Conservation (phyloP, 208 protist genomes). For the Crithidia acanthocephali region DNA sequence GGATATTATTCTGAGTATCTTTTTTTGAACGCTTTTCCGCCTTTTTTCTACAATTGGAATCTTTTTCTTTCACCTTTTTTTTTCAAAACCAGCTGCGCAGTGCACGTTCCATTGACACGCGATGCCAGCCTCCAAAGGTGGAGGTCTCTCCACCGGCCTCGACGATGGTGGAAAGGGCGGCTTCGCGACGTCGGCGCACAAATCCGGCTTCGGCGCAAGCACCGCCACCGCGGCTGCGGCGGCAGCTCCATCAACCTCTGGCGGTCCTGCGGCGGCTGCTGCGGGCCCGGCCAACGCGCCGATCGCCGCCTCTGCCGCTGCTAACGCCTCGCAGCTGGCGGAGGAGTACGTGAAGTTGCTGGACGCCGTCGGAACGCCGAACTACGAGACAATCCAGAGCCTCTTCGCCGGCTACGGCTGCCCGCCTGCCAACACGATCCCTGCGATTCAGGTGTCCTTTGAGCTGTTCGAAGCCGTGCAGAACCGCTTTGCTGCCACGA, state of each 20-base stretch:
- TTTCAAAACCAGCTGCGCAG: too few relatives aligned
- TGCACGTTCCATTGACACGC: too few relatives aligned
- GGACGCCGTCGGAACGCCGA: constrained; percentile 62
- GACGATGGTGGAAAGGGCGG: not conserved
- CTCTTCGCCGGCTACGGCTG: constrained; percentile 54
- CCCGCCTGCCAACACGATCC: constrained; percentile 59
- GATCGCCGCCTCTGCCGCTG: not conserved
- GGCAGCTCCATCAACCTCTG: not conserved
- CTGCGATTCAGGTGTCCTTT: constrained; percentile 79
- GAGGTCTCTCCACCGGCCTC: not conserved
- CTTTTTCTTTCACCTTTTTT: too few relatives aligned
- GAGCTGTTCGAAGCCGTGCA: constrained; percentile 90
- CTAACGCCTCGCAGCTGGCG: constrained; percentile 11
- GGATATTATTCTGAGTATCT: too few relatives aligned
- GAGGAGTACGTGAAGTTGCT: constrained; percentile 76
- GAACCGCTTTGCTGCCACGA: constrained; percentile 75
- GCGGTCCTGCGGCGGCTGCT: not conserved
- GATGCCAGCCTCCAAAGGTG: not conserved
- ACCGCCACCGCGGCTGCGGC: not conserved
- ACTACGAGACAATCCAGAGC: constrained; percentile 68
- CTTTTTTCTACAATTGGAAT: too few relatives aligned
- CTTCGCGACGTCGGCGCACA: not conserved
- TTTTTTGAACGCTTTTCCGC: too few relatives aligned
- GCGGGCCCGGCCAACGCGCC: not conserved
- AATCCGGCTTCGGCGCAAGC: not conserved